Evolutionary conservation across 164 flowering plant species (phyloP).

Genomic region (Berberis vulgaris): DNA sequence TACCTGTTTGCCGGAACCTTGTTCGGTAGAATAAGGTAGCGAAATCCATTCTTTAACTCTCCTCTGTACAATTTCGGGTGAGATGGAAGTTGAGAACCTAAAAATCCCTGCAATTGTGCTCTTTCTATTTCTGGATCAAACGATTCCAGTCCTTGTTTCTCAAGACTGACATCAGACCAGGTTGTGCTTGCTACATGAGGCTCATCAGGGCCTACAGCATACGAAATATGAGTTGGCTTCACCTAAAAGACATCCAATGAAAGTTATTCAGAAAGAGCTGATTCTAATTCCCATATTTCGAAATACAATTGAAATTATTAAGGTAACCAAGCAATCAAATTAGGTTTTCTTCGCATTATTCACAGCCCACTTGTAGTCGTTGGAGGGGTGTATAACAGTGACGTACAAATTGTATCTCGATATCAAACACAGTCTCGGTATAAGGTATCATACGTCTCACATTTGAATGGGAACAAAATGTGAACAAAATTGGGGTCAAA

Average conservation of each 20-base stretch:
- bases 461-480: no score
- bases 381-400: no score
- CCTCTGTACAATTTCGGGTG: conserved; percentile 90
- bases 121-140: conserved; percentile 39
- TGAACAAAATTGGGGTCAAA: no score
- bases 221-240: conserved; percentile 32
- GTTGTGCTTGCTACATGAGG: conserved; percentile 92
- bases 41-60: conserved; percentile 84
- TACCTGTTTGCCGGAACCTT: conserved; percentile 96
- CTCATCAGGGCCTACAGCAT: conserved; percentile 94
- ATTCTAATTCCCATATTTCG: neutral
- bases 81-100: conserved; percentile 65
- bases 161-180: conserved; percentile 69
- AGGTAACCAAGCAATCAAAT: neutral
- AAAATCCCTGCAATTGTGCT: conserved; percentile 46
- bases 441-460: no score
- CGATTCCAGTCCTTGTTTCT: conserved; percentile 45
- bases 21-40: conserved; percentile 86
- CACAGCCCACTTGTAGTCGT: no score
- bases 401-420: no score
- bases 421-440: no score
- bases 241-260: conserved; percentile 20
- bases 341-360: no score
- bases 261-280: conserved; percentile 5
- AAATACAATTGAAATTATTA: neutral